phyloP scores from a whole-genome alignment of 2,329 filamentous ascomycete species.

The Colletotrichum incanum region DNA sequence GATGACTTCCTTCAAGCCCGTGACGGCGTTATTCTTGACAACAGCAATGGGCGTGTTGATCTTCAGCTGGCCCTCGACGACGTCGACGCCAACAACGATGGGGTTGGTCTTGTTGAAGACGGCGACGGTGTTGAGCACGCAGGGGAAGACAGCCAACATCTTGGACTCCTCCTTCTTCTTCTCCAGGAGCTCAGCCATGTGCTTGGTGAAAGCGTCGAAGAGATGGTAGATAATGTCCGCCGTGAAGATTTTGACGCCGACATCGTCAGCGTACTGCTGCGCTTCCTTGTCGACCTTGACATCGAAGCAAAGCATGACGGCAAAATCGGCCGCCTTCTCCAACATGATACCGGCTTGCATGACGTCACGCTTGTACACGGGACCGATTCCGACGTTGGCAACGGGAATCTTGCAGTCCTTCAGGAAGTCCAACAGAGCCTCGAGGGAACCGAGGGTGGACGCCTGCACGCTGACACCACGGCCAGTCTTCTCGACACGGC shows the following conservation, averaged over 20 bases:
- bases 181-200: slow-evolving; percentile 89
- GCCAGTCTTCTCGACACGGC: slow-evolving; percentile 90
- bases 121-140: slow-evolving; percentile 88
- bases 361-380: slow-evolving; percentile 97
- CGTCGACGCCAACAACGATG: slow-evolving; percentile 96
- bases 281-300: slow-evolving; percentile 99
- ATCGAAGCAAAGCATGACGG: slow-evolving; percentile 99
- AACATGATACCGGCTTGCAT: slow-evolving; percentile 97
- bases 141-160: slow-evolving; percentile 96
- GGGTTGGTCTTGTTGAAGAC: slow-evolving; percentile 99
- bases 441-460: slow-evolving; percentile 95
- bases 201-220: slow-evolving; percentile 96
- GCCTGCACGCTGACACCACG: slow-evolving; percentile 97
- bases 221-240: slow-evolving; percentile 99
- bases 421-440: slow-evolving; percentile 96
- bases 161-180: slow-evolving; percentile 98
- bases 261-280: slow-evolving; percentile 89
- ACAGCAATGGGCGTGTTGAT: slow-evolving; percentile 92
- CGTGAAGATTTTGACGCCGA: slow-evolving; percentile 97
- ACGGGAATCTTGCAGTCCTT: slow-evolving; percentile 97
- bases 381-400: slow-evolving; percentile 96
- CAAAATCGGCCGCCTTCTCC: slow-evolving; percentile 94
- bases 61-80: slow-evolving; percentile 88
- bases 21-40: slow-evolving; percentile 85
- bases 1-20: slow-evolving; percentile 87